Evolutionary conservation across 2,329 filamentous ascomycete genomes (phyloP).

Genomic region (Pyricularia grisea): DNA sequence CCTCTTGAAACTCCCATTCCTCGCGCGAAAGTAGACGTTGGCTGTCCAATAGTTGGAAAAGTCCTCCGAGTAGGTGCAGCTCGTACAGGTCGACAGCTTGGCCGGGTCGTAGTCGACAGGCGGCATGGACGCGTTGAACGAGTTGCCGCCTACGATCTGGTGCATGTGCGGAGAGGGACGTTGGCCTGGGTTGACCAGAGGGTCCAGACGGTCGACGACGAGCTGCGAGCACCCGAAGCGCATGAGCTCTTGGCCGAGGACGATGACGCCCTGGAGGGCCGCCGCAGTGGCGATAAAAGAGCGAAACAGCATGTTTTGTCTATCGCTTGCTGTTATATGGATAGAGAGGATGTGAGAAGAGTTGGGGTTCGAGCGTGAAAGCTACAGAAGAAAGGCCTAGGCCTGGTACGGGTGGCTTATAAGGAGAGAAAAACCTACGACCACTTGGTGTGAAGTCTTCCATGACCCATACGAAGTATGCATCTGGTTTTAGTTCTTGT

Average conservation of each 20-base stretch:
- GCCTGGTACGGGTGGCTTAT: background rate
- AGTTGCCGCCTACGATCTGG: constrained; percentile 35
- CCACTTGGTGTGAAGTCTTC: too few relatives aligned
- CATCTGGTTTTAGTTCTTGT: too few relatives aligned
- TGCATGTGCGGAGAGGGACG: constrained; percentile 11
- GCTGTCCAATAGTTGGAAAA: constrained; percentile 24
- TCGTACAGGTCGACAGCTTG: constrained; percentile 9
- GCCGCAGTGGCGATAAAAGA: constrained; percentile 15
- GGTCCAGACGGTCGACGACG: constrained; percentile 19
- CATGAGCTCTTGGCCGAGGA: constrained; percentile 25
- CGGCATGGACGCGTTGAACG: constrained; percentile 34
- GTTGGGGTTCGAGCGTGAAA: background rate
- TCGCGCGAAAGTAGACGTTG: constrained; percentile 11
- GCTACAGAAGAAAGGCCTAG: background rate
- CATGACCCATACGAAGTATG: too few relatives aligned
- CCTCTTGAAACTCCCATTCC: constrained; percentile 10
- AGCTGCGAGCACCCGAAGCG: constrained; percentile 25
- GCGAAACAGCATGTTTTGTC: constrained; percentile 17
- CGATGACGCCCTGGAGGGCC: constrained; percentile 11
- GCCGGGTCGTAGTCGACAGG: constrained; percentile 16
- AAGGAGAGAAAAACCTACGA: background rate
- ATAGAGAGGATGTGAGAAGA: background rate
- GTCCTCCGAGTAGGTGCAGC: constrained; percentile 16
- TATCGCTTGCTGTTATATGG: background rate
- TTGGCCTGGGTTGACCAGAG: constrained; percentile 11